Conservation (phyloP, 2,329 filamentous ascomycete genomes). For the Bretziella fagacearum region DNA sequence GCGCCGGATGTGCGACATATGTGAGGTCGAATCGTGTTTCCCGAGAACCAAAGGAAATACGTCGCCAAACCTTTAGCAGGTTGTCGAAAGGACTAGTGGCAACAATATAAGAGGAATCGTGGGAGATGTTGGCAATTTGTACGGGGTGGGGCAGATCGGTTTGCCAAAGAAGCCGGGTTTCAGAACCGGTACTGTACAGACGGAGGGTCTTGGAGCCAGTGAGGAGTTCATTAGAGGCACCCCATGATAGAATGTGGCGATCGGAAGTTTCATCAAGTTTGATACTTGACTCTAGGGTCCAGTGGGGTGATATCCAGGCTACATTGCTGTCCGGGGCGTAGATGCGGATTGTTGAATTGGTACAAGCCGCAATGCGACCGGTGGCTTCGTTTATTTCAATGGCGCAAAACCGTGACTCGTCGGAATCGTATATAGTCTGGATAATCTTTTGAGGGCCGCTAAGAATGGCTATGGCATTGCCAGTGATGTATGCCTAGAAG, state of each 20-base stretch:
- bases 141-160: conserved; percentile 55
- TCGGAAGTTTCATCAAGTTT: conserved; percentile 24
- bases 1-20: conserved; percentile 69
- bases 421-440: conserved; percentile 82
- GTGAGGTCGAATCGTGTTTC: conserved; percentile 79
- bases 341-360: conserved; percentile 48
- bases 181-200: conserved; percentile 41
- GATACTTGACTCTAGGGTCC: conserved; percentile 47
- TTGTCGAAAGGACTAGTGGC: conserved; percentile 63
- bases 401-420: conserved; percentile 50
- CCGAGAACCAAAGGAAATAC: conserved; percentile 65
- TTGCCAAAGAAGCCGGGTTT: conserved; percentile 50
- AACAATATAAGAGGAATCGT: conserved; percentile 74
- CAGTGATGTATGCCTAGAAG: conserved; percentile 67
- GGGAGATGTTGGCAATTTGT: conserved; percentile 63
- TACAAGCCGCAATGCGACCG: conserved; percentile 71
- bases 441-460: conserved; percentile 55
- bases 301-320: conserved; percentile 25
- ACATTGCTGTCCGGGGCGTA: conserved; percentile 48
- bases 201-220: conserved; percentile 53
- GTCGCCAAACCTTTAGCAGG: conserved; percentile 82
- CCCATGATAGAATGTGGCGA: conserved; percentile 56
- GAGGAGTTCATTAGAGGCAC: conserved; percentile 66
- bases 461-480: conserved; percentile 72
- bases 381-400: conserved; percentile 66